Evolutionary conservation across 176 grass and related monocot species (phyloP).

Genomic region (Chloris gayana): DNA sequence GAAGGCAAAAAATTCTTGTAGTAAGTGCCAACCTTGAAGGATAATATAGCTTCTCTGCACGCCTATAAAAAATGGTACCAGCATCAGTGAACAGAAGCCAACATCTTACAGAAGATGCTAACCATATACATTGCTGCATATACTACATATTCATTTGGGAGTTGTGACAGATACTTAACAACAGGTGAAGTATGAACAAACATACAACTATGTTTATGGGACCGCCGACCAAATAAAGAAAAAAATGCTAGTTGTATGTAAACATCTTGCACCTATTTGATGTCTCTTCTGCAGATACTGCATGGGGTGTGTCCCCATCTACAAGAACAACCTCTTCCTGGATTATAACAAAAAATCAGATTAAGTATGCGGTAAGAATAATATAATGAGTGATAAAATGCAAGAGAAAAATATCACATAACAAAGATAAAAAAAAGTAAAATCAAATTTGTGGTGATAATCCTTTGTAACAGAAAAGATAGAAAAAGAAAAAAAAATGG

Average conservation of each 20-base stretch:
- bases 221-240: neutral
- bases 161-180: conserved; percentile 11
- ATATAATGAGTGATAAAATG: conserved; percentile 11
- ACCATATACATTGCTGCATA: conserved; percentile 21
- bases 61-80: conserved; percentile 55
- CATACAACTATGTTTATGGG: neutral
- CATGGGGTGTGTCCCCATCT: conserved; percentile 62
- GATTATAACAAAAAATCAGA: conserved; percentile 42
- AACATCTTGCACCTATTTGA: conserved; percentile 56
- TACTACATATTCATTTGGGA: conserved; percentile 9
- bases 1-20: conserved; percentile 8
- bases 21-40: conserved; percentile 68
- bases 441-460: no score
- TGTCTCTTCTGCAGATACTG: conserved; percentile 43
- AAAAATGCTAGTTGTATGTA: conserved; percentile 25
- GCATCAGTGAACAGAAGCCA: conserved; percentile 34
- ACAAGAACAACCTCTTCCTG: conserved; percentile 87
- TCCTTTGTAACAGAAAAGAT: neutral
- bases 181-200: neutral
- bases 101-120: conserved; percentile 31
- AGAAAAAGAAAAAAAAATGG: neutral
- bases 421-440: neutral
- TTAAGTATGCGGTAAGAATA: conserved; percentile 17
- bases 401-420: conserved; percentile 10
- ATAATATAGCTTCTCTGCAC: conserved; percentile 65